Base-by-base conservation (phyloP, 805 yeast genomes). In the Schwanniomyces sp. region DNA sequence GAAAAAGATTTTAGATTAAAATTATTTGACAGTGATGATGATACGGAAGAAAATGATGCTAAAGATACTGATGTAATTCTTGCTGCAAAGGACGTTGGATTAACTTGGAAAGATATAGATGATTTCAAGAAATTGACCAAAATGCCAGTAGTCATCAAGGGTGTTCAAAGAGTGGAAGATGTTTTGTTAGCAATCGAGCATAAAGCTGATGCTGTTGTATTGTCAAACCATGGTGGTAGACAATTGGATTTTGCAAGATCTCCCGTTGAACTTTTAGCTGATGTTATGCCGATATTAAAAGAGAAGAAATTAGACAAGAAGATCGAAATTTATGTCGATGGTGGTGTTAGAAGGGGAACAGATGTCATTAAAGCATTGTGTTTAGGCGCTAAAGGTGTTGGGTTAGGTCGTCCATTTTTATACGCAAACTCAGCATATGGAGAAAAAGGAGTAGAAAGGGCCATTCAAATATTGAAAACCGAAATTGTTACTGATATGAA, bases 171-270 rank as follows among this genome's bases (percentile, higher is more conserved):
- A 25, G 81, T 80, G 40, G 94, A 87, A 51, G 96, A 90, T 59
- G 91, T 86, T 0, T 62, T 88, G 17, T 66, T 71, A 55, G 96
- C 96, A 0, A 82, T 81, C 6, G 85, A 87, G 55, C 66, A 76
- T 54, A 92, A 92, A 6, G 79, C 80, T 28, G 80, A 82, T 41
- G 96, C 92, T 36, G 85, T 89, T 16, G 89, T 90, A 3, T 59
- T 89, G 44, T 88, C 95, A 2, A 89, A 89, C 61, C 96, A 89
- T 66, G 96, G 96, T 52, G 96, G 96, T 41, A 75, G 96, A 48
- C 96, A 89, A 66, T 70, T 89, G 47, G 96, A 89, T 66, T 86
- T 80, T 57, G 74, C 95, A 0, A 76, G 89, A n/a, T 81, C 96
- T 0, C 86, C 91, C 1, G 74, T 89, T 36, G 88, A 84, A 58